These are phyloP conservation scores for Breviolum minutum DNA, from an alignment of 73 alveolate species.

Conservation along the genomic window DNA sequence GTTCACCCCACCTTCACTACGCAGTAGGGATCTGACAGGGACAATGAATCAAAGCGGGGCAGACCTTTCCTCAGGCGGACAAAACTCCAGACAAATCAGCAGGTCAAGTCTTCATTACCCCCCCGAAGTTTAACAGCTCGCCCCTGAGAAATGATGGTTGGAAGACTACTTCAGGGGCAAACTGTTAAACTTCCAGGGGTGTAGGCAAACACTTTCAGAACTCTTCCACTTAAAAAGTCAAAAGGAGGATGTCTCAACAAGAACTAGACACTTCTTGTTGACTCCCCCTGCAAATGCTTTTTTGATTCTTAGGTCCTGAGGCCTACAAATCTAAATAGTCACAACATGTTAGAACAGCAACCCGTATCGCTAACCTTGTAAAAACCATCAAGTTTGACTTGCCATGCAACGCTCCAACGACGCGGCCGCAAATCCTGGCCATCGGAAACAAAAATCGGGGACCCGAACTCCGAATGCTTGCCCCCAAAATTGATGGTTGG, in stretches of 20 bases:
- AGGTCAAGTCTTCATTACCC: too few species aligned
- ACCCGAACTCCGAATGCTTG: not conserved
- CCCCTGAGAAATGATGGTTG: too few species aligned
- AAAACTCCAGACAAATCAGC: too few species aligned
- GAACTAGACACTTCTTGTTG: not conserved
- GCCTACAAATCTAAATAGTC: not conserved
- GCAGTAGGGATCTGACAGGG: constrained; percentile 68
- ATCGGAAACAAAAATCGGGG: not conserved
- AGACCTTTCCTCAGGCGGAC: constrained; percentile 28
- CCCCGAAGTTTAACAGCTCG: too few species aligned
- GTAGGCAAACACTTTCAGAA: not conserved
- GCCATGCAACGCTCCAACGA: constrained; percentile 11
- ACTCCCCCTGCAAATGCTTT: not conserved
- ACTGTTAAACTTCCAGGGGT: too few species aligned
- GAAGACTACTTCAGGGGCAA: too few species aligned
- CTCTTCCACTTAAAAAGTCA: not conserved
- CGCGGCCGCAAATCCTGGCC: constrained; percentile 56
- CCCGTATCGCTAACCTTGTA: not conserved
- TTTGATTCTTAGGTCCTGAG: not conserved
- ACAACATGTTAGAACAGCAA: not conserved
- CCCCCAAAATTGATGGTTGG: not conserved
- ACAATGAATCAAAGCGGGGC: constrained; percentile 46
- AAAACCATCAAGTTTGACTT: not conserved
- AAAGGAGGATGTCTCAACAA: not conserved
- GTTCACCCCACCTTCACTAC: constrained; percentile 39